A percentile compares a stretch with the other conserved stretches of the same genome.
These are phyloP conservation scores for Leptodermis oblonga DNA, from an alignment of 257 asterid species.

Conservation along the genomic window DNA sequence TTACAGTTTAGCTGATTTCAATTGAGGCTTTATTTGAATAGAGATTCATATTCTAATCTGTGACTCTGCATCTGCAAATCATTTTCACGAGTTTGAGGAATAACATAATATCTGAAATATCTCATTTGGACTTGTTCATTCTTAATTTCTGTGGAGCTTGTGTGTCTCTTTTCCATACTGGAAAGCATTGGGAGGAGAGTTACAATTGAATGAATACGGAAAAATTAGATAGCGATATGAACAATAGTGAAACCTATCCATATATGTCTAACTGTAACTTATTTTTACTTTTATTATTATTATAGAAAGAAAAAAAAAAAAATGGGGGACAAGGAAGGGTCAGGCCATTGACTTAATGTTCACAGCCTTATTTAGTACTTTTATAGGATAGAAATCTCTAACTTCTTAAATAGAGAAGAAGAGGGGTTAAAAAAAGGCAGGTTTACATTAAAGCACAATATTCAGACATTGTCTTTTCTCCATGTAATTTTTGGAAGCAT, in stretches of 20 bases:
- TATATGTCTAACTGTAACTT: neutral
- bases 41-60: neutral
- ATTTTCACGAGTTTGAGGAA: neutral
- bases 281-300: neutral
- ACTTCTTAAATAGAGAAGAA: neutral
- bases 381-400: neutral
- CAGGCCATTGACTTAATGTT: neutral
- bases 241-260: neutral
- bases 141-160: neutral
- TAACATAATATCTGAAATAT: neutral
- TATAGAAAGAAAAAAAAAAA: too few species aligned
- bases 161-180: neutral
- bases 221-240: neutral
- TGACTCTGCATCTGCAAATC: neutral
- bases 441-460: neutral
- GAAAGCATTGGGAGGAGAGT: too few species aligned
- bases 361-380: neutral
- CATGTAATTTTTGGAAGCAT: neutral
- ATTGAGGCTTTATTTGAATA: neutral
- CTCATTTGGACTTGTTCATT: neutral
- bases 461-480: neutral
- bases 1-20: neutral
- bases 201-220: neutral
- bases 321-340: neutral
- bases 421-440: neutral